Conservation (phyloP, 1,139 yeast species). For the Blastobotrys serpentis region DNA sequence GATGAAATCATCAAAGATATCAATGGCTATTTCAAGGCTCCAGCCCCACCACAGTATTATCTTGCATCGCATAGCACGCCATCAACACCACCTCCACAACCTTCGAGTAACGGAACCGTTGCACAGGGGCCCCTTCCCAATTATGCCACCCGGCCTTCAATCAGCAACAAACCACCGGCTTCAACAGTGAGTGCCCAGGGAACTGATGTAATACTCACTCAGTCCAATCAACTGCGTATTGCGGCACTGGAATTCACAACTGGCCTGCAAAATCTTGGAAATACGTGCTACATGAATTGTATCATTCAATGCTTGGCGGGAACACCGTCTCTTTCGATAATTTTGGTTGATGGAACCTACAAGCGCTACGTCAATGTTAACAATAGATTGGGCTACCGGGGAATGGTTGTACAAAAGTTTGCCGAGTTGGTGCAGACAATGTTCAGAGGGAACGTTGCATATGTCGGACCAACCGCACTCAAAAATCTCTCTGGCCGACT, state of each 20-base stretch:
- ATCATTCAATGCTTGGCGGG: constrained; percentile 77
- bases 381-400: constrained; percentile 80
- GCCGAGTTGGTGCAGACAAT: constrained; percentile 63
- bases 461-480: constrained; percentile 56
- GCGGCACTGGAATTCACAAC: constrained; percentile 38
- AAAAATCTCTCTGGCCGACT: constrained; percentile 65
- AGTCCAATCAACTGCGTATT: constrained; percentile 2
- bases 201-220: constrained; percentile 2
- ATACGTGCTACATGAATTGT: constrained; percentile 93
- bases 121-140: not conserved
- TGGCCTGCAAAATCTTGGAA: constrained; percentile 81
- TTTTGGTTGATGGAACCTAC: constrained; percentile 59
- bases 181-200: constrained; percentile 1
- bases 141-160: constrained; percentile 3
- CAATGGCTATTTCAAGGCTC: constrained; percentile 46
- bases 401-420: constrained; percentile 72
- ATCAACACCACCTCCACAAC: constrained; percentile 1
- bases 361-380: constrained; percentile 69
- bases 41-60: constrained; percentile 14
- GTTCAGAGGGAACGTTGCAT: constrained; percentile 50
- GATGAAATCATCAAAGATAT: constrained; percentile 40
- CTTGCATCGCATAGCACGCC: not conserved
- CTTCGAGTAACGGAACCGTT: not conserved
- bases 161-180: not conserved
- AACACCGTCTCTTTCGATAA: constrained; percentile 46